Conservation (phyloP, 257 asterid species). For the Solanum lycopersicoides region DNA sequence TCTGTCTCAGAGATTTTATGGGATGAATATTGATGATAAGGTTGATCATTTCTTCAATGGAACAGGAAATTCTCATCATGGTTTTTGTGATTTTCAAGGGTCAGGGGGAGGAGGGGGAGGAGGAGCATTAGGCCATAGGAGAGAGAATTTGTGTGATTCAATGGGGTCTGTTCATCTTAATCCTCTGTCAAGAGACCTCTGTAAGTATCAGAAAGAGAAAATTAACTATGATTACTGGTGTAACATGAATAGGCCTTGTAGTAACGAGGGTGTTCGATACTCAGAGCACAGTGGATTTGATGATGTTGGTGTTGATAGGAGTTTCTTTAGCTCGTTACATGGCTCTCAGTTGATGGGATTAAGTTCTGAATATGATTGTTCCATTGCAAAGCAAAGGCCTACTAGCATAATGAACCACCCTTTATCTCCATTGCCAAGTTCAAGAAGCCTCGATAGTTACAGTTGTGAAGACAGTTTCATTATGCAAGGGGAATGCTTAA, state of each 20-base stretch:
- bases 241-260: constrained; percentile 1
- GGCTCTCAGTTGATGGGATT: constrained; percentile 4
- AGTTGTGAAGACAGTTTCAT: constrained; percentile 3
- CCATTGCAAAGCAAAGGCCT: background rate
- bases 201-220: background rate
- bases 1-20: constrained; percentile 9
- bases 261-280: background rate
- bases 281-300: background rate
- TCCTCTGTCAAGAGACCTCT: background rate
- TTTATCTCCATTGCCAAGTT: background rate
- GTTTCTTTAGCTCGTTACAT: background rate
- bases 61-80: background rate
- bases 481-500: constrained; percentile 7
- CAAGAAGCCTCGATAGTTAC: background rate
- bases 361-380: background rate
- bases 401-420: background rate
- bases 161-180: background rate
- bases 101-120: background rate
- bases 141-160: background rate
- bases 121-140: background rate
- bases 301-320: background rate
- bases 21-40: constrained; percentile 14
- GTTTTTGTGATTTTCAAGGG: background rate
- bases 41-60: constrained; percentile 2
- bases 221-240: background rate